Conservation (phyloP, 179 eudicot genomes). For the Kewa caespitosa region DNA sequence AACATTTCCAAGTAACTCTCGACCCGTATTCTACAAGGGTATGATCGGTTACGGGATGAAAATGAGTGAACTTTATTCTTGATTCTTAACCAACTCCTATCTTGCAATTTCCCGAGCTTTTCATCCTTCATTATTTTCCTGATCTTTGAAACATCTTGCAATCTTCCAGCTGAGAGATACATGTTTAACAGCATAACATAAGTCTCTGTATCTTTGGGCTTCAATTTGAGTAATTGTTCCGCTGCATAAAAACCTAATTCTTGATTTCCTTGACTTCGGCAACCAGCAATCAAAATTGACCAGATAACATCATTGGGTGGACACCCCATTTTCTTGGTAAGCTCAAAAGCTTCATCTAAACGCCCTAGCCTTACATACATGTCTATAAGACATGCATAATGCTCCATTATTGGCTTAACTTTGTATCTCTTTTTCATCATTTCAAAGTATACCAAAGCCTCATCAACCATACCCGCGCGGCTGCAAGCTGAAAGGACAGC, state of each 20-base stretch:
- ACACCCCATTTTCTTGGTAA: conserved; percentile 50
- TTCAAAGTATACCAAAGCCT: conserved; percentile 53
- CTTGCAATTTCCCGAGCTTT: conserved; percentile 50
- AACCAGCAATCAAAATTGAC: conserved; percentile 65
- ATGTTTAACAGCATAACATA: conserved; percentile 59
- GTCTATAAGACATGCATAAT: conserved; percentile 60
- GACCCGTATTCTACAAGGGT: conserved; percentile 28
- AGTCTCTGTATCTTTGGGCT: conserved; percentile 54
- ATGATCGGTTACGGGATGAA: conserved; percentile 25
- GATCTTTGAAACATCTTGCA: conserved; percentile 69
- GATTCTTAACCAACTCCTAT: conserved; percentile 75
- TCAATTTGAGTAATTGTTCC: conserved; percentile 52
- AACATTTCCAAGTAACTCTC: conserved; percentile 37
- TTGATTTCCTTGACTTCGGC: conserved; percentile 60
- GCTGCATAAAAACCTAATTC: conserved; percentile 66
- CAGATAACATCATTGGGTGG: conserved; percentile 64
- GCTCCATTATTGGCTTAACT: conserved; percentile 66
- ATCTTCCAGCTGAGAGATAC: conserved; percentile 63
- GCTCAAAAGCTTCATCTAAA: conserved; percentile 62
- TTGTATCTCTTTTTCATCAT: conserved; percentile 62
- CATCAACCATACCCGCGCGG: conserved; percentile 61
- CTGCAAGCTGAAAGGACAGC: conserved; percentile 80
- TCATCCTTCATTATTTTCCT: conserved; percentile 60
- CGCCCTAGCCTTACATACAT: conserved; percentile 71
- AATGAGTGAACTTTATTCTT: conserved; percentile 61